Evolutionary conservation across 1,284 basidiomycete species (phyloP).

Genomic region (Hortiboletus rubellus): DNA sequence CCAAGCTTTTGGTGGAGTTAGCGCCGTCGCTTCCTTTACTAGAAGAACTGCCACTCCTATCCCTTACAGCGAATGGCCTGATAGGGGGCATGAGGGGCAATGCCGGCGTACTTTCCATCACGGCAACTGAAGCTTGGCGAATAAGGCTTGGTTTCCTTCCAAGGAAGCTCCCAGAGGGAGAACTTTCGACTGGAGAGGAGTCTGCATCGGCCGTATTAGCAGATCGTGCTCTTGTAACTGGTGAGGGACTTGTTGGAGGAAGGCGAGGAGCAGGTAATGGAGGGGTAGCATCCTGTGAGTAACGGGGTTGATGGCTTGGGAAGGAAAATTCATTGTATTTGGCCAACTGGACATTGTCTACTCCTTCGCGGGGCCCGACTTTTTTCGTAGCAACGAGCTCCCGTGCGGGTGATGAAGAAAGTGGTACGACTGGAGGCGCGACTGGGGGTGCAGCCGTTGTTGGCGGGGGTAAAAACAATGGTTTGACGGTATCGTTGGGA

Average conservation of each 20-base stretch:
- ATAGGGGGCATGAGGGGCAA: constrained; percentile 42
- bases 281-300: constrained; percentile 52
- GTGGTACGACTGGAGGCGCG: constrained; percentile 31
- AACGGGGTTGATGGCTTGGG: constrained; percentile 36
- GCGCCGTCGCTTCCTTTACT: constrained; percentile 39
- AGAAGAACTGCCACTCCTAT: constrained; percentile 49
- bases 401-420: constrained; percentile 28
- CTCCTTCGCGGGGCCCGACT: constrained; percentile 18
- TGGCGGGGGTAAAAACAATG: constrained; percentile 32
- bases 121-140: constrained; percentile 47
- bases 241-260: constrained; percentile 32
- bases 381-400: constrained; percentile 24
- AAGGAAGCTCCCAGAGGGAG: constrained; percentile 12
- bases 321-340: constrained; percentile 58
- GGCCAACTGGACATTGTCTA: constrained; percentile 44
- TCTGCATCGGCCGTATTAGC: constrained; percentile 48
- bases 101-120: constrained; percentile 40
- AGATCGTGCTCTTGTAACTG: constrained; percentile 50
- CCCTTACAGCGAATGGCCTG: constrained; percentile 46
- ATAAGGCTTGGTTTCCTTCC: constrained; percentile 43
- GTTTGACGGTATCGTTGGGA: constrained; percentile 45
- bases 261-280: constrained; percentile 37
- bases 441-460: constrained; percentile 32
- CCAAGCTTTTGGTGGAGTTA: constrained; percentile 35
- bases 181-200: constrained; percentile 17